These are phyloP conservation scores for Bertia moriformis DNA, from an alignment of 2,329 filamentous ascomycete genomes.

Conservation along the genomic window DNA sequence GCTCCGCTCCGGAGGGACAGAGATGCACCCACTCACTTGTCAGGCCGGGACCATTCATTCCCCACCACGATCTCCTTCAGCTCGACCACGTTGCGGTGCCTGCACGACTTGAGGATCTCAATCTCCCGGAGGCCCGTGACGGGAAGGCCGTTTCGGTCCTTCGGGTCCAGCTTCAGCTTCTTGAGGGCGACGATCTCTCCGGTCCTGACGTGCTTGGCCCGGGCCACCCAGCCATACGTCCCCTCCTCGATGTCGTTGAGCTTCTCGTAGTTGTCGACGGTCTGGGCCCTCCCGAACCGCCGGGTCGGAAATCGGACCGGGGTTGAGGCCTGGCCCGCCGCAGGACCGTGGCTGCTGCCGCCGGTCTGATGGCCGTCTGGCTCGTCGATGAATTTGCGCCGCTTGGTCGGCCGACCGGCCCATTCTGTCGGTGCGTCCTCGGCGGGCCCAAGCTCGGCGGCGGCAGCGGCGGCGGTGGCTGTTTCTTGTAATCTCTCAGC, in stretches of 20 bases:
- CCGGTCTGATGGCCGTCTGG: too few relatives aligned
- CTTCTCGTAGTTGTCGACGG: slow-evolving; percentile 77
- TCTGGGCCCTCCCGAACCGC: slow-evolving; percentile 56
- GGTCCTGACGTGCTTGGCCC: slow-evolving; percentile 60
- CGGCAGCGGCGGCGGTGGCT: too few relatives aligned
- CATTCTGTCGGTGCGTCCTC: too few relatives aligned
- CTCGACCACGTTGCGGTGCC: slow-evolving; percentile 69
- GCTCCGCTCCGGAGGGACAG: not conserved
- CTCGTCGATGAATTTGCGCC: too few relatives aligned
- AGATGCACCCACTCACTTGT: slow-evolving; percentile 32
- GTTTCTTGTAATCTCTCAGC: too few relatives aligned
- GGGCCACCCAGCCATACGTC: slow-evolving; percentile 85
- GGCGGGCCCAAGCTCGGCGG: too few relatives aligned
- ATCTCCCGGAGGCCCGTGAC: slow-evolving; percentile 91
- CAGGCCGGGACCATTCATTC: slow-evolving; percentile 34
- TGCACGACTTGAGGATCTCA: slow-evolving; percentile 68
- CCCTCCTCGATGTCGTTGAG: slow-evolving; percentile 97
- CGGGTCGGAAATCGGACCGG: too few relatives aligned
- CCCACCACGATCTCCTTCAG: slow-evolving; percentile 76
- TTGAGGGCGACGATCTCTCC: slow-evolving; percentile 82
- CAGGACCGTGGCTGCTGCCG: too few relatives aligned
- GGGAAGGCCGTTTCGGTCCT: slow-evolving; percentile 63
- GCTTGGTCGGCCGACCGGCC: too few relatives aligned
- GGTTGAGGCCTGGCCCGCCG: too few relatives aligned
- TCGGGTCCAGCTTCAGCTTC: slow-evolving; percentile 74